phyloP scores from a whole-genome alignment of 2,329 filamentous ascomycete species.

The Massarina eburnea region DNA sequence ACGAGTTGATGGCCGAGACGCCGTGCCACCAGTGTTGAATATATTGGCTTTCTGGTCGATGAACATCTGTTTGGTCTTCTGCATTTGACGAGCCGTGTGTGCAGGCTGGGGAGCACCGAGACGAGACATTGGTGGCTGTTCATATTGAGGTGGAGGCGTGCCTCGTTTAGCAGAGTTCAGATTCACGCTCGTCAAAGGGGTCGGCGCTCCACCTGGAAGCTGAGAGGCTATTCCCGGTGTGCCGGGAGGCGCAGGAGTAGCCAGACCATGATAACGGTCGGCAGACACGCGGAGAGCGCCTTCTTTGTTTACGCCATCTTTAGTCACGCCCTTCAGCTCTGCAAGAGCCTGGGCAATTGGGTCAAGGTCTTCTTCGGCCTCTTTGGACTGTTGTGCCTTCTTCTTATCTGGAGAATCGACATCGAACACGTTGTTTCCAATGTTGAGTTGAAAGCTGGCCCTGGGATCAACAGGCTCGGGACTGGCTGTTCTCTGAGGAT shows the following conservation, averaged over 20 bases:
- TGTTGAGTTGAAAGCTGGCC: slow-evolving; percentile 87
- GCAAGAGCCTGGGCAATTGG: slow-evolving; percentile 91
- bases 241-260: slow-evolving; percentile 68
- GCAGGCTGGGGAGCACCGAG: slow-evolving; percentile 89
- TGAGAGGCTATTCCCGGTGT: slow-evolving; percentile 43
- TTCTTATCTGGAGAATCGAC: slow-evolving; percentile 73
- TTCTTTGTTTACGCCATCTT: slow-evolving; percentile 83
- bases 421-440: slow-evolving; percentile 94
- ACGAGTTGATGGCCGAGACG: slow-evolving; percentile 57
- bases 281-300: slow-evolving; percentile 84
- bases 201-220: slow-evolving; percentile 46
- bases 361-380: slow-evolving; percentile 67
- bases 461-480: slow-evolving; percentile 85
- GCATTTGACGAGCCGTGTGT: slow-evolving; percentile 92
- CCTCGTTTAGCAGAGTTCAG: slow-evolving; percentile 64
- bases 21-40: slow-evolving; percentile 57
- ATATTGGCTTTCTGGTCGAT: slow-evolving; percentile 79
- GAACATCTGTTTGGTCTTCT: slow-evolving; percentile 89
- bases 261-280: slow-evolving; percentile 90
- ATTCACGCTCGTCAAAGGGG: slow-evolving; percentile 48
- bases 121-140: slow-evolving; percentile 70
- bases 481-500: slow-evolving; percentile 44
- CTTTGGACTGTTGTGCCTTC: slow-evolving; percentile 46
- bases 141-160: slow-evolving; percentile 86
- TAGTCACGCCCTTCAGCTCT: slow-evolving; percentile 84